phyloP scores from a whole-genome alignment of 2,329 filamentous ascomycete genomes.

The Pezicula carpinea region DNA sequence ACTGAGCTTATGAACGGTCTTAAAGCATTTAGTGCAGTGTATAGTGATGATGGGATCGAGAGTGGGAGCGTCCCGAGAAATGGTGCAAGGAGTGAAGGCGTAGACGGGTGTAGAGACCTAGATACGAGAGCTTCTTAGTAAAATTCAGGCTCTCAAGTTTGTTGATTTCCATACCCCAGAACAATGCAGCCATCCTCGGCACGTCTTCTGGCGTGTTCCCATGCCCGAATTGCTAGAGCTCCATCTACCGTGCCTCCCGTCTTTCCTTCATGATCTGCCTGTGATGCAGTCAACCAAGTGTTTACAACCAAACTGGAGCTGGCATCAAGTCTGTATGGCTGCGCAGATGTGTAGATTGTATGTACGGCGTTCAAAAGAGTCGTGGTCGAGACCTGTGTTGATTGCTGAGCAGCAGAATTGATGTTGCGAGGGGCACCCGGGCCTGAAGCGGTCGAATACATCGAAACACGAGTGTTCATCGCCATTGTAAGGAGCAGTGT shows the following conservation, averaged over 20 bases:
- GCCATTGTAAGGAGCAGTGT: slow-evolving; percentile 20
- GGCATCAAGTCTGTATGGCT: slow-evolving; percentile 83
- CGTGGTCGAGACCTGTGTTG: slow-evolving; percentile 83
- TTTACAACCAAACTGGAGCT: slow-evolving; percentile 91
- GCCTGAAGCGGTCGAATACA: slow-evolving; percentile 64
- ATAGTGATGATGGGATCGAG: slow-evolving; percentile 68
- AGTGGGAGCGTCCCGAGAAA: slow-evolving; percentile 80
- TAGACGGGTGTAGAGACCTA: slow-evolving; percentile 83
- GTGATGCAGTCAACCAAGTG: slow-evolving; percentile 83
- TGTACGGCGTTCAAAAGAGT: slow-evolving; percentile 90
- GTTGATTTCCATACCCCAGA: slow-evolving; percentile 59
- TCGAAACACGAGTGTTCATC: slow-evolving; percentile 41
- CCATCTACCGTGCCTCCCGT: slow-evolving; percentile 76
- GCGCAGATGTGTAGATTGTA: slow-evolving; percentile 75
- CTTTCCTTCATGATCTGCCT: slow-evolving; percentile 62
- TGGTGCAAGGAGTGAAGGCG: slow-evolving; percentile 76
- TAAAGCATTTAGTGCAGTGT: slow-evolving; percentile 74
- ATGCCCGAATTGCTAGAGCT: slow-evolving; percentile 73
- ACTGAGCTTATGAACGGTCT: slow-evolving; percentile 83
- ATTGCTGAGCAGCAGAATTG: slow-evolving; percentile 57
- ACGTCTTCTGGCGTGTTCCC: slow-evolving; percentile 92
- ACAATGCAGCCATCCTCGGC: slow-evolving; percentile 95
- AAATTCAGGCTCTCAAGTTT: slow-evolving; percentile 4
- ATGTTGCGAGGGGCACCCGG: slow-evolving; percentile 49
- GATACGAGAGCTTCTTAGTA: slow-evolving; percentile 1